Evolutionary conservation across 768 basidiomycete genomes (phyloP).

Genomic region (Obba rivulosa): DNA sequence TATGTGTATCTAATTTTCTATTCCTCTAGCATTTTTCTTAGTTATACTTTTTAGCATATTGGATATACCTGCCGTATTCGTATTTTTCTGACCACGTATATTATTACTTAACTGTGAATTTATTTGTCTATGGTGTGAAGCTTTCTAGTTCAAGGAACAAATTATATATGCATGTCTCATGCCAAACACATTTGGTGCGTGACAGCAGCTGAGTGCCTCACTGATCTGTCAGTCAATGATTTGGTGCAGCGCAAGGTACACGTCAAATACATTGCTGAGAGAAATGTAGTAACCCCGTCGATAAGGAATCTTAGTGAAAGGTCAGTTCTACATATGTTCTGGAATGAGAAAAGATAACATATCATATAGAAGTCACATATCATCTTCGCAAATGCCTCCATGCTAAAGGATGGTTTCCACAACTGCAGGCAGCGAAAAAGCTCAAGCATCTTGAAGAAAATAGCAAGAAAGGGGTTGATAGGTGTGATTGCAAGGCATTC

Average conservation of each 20-base stretch:
- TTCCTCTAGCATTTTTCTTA: too few relatives aligned
- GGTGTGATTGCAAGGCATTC: conserved; percentile 8
- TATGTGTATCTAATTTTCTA: too few relatives aligned
- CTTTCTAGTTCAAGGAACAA: too few relatives aligned
- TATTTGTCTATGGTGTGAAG: too few relatives aligned
- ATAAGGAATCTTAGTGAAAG: conserved; percentile 25
- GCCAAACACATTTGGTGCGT: too few relatives aligned
- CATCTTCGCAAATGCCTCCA: conserved; percentile 14
- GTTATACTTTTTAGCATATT: too few relatives aligned
- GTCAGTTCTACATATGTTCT: not conserved
- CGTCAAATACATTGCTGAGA: conserved; percentile 30
- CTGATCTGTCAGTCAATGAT: conserved; percentile 18
- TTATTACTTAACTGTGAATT: too few relatives aligned
- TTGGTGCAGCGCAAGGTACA: conserved; percentile 26
- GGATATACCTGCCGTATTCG: too few relatives aligned
- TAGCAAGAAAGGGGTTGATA: conserved; percentile 1
- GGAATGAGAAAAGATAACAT: conserved; percentile 4
- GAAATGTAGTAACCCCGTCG: conserved; percentile 12
- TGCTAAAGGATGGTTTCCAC: conserved; percentile 14
- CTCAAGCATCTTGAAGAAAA: conserved; percentile 14
- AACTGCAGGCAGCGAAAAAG: conserved; percentile 4
- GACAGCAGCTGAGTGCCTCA: conserved; percentile 21
- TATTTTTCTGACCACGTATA: too few relatives aligned
- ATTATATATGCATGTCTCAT: too few relatives aligned
- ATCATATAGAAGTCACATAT: conserved; percentile 13